Conservation (phyloP, 371 early-diverging fungal species). For the Coemansia sp. region DNA sequence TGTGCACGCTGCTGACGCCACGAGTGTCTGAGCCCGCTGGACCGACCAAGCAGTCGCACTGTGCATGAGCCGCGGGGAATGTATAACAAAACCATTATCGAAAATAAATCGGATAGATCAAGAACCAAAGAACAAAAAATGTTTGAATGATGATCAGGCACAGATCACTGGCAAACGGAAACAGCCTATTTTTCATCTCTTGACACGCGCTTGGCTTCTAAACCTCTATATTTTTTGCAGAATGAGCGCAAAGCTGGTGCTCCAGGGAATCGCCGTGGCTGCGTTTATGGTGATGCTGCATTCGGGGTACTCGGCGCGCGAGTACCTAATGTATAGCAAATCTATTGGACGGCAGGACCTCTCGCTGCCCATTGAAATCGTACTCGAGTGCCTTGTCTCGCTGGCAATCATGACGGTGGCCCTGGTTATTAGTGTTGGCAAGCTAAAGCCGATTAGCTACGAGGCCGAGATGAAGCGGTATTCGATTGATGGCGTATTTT, state of each 20-base stretch:
- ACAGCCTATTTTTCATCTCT: too few species aligned
- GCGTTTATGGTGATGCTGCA: conserved; percentile 46
- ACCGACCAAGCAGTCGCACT: background rate
- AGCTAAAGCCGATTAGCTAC: conserved; percentile 44
- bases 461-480: conserved; percentile 51
- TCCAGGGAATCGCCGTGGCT: conserved; percentile 32
- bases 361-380: conserved; percentile 40
- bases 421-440: conserved; percentile 29
- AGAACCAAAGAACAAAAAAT: background rate
- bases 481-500: conserved; percentile 47
- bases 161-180: too few species aligned
- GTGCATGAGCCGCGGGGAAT: background rate
- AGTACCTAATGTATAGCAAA: conserved; percentile 43
- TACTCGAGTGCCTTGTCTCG: conserved; percentile 43
- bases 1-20: background rate
- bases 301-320: conserved; percentile 47
- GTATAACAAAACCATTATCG: background rate
- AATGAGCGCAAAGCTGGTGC: conserved; percentile 6
- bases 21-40: background rate
- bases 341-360: conserved; percentile 41
- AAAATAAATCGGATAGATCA: background rate
- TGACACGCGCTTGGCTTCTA: background rate
- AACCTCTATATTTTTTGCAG: background rate
- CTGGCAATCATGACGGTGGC: conserved; percentile 38
- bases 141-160: too few species aligned